A percentile compares a stretch with the other conserved stretches of the same genome.
phyloP scores from a whole-genome alignment of 2,329 filamentous ascomycete species.

The Trichophyton benhamiae region DNA sequence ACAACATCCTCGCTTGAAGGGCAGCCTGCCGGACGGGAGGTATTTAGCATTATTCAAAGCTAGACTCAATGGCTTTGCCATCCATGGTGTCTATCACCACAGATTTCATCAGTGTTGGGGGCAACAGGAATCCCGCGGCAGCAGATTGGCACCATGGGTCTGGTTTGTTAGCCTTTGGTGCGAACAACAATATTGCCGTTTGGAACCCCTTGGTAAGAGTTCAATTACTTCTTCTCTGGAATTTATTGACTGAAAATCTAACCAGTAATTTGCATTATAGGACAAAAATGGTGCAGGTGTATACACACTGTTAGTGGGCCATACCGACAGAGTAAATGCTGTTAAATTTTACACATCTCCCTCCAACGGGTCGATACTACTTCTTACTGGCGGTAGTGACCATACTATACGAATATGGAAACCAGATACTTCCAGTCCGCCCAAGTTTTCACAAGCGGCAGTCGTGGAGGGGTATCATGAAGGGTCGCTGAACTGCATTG shows the following conservation, averaged over 20 bases:
- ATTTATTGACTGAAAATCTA: background rate
- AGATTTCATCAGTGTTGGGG: conserved; percentile 61
- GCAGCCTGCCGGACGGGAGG: background rate
- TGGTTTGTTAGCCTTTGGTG: conserved; percentile 73
- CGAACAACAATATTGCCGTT: conserved; percentile 75
- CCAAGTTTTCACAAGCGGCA: conserved; percentile 31
- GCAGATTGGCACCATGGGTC: conserved; percentile 69
- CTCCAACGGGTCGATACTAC: conserved; percentile 39
- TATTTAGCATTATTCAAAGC: background rate
- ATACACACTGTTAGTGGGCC: conserved; percentile 56
- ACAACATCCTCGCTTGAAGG: background rate
- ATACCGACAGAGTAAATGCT: conserved; percentile 68
- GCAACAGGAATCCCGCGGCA: conserved; percentile 77
- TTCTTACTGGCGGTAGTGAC: conserved; percentile 75
- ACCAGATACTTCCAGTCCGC: conserved; percentile 16
- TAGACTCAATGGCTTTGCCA: conserved; percentile 1
- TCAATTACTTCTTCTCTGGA: background rate
- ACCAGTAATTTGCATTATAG: conserved; percentile 19
- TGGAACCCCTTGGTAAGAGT: conserved; percentile 65
- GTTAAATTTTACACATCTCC: conserved; percentile 59
- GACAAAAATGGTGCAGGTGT: conserved; percentile 46
- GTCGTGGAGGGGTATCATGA: conserved; percentile 51
- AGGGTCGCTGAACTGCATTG: conserved; percentile 58
- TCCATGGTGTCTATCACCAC: conserved; percentile 29
- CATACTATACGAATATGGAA: conserved; percentile 57